Evolutionary conservation across 352 stramenopile genomes (phyloP).

Genomic region (Globisporangium cystogenes): DNA sequence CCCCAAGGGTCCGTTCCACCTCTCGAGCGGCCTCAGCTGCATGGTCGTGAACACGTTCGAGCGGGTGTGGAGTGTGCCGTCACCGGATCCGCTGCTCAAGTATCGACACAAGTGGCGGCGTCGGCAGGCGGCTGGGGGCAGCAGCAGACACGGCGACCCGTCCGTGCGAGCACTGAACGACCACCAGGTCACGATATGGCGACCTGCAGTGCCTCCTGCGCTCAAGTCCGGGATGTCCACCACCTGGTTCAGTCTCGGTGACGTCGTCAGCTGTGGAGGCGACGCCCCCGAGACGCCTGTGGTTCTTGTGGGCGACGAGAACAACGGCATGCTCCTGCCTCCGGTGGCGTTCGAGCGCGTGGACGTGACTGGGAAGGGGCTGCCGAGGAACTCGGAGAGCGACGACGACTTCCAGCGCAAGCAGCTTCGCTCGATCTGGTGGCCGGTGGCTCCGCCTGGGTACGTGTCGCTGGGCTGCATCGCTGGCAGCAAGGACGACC

Average conservation of each 20-base stretch:
- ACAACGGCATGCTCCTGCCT: slow-evolving; percentile 40
- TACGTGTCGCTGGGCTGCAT: slow-evolving; percentile 77
- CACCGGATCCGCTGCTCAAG: slow-evolving; percentile 66
- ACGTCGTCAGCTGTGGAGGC: slow-evolving; percentile 59
- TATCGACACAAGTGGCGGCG: slow-evolving; percentile 84
- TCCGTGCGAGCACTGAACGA: slow-evolving; percentile 49
- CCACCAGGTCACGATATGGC: slow-evolving; percentile 68
- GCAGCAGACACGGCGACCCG: slow-evolving; percentile 1
- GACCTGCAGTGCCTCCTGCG: slow-evolving; percentile 35
- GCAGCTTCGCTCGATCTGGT: slow-evolving; percentile 79
- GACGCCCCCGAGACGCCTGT: slow-evolving; percentile 51
- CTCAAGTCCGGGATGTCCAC: slow-evolving; percentile 25
- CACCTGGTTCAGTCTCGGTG: slow-evolving; percentile 68
- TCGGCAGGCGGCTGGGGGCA: slow-evolving; percentile 9
- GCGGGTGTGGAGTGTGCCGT: slow-evolving; percentile 77
- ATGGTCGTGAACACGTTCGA: slow-evolving; percentile 76
- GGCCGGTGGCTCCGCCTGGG: slow-evolving; percentile 67
- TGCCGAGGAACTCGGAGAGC: slow-evolving; percentile 71
- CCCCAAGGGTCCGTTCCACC: slow-evolving; percentile 64
- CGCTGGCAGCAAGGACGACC: slow-evolving; percentile 73
- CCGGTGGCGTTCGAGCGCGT: slow-evolving; percentile 77
- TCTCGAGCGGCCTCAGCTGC: slow-evolving; percentile 68
- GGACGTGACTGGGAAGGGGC: slow-evolving; percentile 75
- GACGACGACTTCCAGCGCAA: slow-evolving; percentile 79
- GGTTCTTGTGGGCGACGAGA: slow-evolving; percentile 53